Conservation (phyloP, 176 grass and related monocot species). For the Elymus sibiricus region DNA sequence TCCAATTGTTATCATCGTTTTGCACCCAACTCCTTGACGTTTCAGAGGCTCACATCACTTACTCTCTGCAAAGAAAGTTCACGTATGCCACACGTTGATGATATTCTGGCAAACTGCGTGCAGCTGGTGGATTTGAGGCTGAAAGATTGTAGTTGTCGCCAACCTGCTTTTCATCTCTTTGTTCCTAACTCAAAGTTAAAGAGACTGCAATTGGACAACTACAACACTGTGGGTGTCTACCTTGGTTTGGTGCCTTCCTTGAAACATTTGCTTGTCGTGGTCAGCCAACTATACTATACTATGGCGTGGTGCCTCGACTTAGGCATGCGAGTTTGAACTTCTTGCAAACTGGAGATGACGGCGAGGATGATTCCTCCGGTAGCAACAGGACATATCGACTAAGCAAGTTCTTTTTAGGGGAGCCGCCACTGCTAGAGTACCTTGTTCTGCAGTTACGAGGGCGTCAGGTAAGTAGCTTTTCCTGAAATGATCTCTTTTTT, state of each 20-base stretch:
- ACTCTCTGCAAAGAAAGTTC: not conserved
- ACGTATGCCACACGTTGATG: not conserved
- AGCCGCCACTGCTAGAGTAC: not conserved
- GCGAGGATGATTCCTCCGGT: not conserved
- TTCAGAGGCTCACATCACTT: slow-evolving; percentile 19
- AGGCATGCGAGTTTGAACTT: slow-evolving; percentile 25
- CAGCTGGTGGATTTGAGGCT: not conserved
- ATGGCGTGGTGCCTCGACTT: slow-evolving; percentile 7
- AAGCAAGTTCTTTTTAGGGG: slow-evolving; percentile 28
- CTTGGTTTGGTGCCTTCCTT: not conserved
- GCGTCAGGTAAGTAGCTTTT: not conserved
- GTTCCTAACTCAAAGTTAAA: not conserved
- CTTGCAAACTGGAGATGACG: not conserved
- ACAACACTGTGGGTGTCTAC: slow-evolving; percentile 14
- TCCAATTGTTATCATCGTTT: not conserved
- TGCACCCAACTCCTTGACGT: not conserved
- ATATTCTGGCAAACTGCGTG: not conserved
- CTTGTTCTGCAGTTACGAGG: slow-evolving; percentile 37
- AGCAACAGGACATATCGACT: not conserved
- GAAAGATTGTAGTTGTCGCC: not conserved
- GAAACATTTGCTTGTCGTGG: slow-evolving; percentile 15
- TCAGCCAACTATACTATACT: slow-evolving; percentile 4
- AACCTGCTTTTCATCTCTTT: not conserved
- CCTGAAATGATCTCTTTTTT: not conserved
- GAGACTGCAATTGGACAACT: slow-evolving; percentile 12